A percentile compares a stretch with the other conserved stretches of the same genome.
Evolutionary conservation across 2,329 filamentous ascomycete genomes (phyloP).

Genomic region (Thyridium curvatum): DNA sequence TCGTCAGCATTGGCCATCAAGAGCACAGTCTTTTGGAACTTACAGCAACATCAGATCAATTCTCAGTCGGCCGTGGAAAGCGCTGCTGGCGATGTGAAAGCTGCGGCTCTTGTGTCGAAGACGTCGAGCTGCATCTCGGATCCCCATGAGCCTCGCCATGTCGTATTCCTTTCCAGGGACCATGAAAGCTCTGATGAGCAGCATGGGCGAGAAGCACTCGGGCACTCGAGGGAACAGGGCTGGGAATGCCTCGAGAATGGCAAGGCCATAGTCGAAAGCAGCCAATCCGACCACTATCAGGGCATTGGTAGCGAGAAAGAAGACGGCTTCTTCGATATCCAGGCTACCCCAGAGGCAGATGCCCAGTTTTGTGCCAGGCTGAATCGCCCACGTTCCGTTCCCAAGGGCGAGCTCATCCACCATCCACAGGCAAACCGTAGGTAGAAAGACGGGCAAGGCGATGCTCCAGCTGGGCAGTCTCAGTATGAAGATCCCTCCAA

Average conservation of each 20-base stretch:
- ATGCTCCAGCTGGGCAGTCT: constrained; percentile 52
- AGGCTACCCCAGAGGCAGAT: constrained; percentile 56
- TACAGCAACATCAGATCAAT: constrained; percentile 61
- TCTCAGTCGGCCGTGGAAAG: constrained; percentile 61
- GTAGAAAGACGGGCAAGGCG: constrained; percentile 50
- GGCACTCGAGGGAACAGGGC: constrained; percentile 45
- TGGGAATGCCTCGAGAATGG: constrained; percentile 59
- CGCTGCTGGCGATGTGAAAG: constrained; percentile 66
- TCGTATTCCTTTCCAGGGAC: constrained; percentile 44
- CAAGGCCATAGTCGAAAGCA: constrained; percentile 63
- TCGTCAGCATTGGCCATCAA: constrained; percentile 7
- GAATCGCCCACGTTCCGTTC: constrained; percentile 67
- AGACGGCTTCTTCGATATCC: constrained; percentile 68
- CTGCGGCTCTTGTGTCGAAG: constrained; percentile 62
- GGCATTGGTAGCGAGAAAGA: constrained; percentile 65
- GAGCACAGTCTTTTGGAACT: constrained; percentile 13
- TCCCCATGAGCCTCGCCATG: constrained; percentile 46
- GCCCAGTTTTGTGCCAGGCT: constrained; percentile 59
- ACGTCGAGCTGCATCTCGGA: constrained; percentile 52
- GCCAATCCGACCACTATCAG: constrained; percentile 64
- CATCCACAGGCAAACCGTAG: constrained; percentile 66
- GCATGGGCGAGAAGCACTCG: constrained; percentile 36
- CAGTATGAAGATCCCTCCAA: constrained; percentile 59
- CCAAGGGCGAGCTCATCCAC: constrained; percentile 64
- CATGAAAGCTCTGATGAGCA: constrained; percentile 46